phyloP scores from a whole-genome alignment of 2,329 filamentous ascomycete species.

The Xylariales sp. region DNA sequence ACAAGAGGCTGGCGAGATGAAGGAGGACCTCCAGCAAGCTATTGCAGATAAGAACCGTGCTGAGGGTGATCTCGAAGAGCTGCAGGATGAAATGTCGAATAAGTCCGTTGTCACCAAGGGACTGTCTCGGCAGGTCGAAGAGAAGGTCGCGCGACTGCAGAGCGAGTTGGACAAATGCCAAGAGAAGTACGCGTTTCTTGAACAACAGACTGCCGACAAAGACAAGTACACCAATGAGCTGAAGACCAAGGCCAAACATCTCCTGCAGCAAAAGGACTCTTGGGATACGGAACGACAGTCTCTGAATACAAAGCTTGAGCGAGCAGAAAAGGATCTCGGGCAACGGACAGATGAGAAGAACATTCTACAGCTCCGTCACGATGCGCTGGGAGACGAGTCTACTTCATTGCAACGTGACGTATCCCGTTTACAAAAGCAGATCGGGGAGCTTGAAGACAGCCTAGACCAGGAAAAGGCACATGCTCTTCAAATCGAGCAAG shows the following conservation, averaged over 20 bases:
- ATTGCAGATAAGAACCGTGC: conserved; percentile 51
- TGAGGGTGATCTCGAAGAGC: conserved; percentile 55
- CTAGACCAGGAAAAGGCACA: conserved; percentile 52
- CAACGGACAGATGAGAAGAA: conserved; percentile 61
- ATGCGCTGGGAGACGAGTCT: conserved; percentile 62
- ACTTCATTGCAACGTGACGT: conserved; percentile 63
- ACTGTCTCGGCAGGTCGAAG: conserved; percentile 69
- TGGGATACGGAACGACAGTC: conserved; percentile 33
- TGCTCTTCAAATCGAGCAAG: conserved; percentile 55
- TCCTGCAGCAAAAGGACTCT: conserved; percentile 37
- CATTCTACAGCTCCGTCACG: conserved; percentile 63
- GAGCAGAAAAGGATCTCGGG: conserved; percentile 56
- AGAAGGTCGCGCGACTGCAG: conserved; percentile 63
- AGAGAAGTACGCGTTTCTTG: conserved; percentile 44
- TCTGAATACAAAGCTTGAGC: conserved; percentile 46
- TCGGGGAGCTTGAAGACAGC: conserved; percentile 42
- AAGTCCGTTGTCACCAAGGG: conserved; percentile 74
- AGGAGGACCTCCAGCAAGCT: conserved; percentile 50
- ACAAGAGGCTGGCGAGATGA: conserved; percentile 49
- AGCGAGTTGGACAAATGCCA: conserved; percentile 55
- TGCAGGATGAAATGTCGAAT: conserved; percentile 74
- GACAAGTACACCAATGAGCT: conserved; percentile 43
- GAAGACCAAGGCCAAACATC: conserved; percentile 38
- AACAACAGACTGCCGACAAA: conserved; percentile 44
- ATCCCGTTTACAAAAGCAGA: conserved; percentile 40